phyloP scores from a whole-genome alignment of 139 green algal species.

The Closterium sp. region DNA sequence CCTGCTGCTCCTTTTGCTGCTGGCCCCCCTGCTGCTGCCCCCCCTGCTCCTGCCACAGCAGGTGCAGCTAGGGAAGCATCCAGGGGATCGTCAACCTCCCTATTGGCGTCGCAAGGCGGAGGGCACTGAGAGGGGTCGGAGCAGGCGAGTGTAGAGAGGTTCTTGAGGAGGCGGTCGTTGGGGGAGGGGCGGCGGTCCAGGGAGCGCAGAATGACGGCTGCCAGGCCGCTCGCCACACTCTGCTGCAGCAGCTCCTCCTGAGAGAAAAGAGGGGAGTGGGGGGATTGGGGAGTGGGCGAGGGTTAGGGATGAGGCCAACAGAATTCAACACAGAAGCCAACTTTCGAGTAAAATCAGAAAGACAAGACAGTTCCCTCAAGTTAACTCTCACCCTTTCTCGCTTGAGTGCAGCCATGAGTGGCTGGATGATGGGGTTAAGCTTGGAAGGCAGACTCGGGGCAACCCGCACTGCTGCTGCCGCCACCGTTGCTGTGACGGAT shows the following conservation, averaged over 20 bases:
- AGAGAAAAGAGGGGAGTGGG: not conserved
- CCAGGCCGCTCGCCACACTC: conserved; percentile 64
- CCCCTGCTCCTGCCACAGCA: not conserved
- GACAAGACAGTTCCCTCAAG: not conserved
- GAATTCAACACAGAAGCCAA: not conserved
- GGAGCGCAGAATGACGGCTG: conserved; percentile 69
- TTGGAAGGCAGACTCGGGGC: conserved; percentile 69
- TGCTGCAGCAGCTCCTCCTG: conserved; percentile 63
- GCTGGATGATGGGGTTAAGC: conserved; percentile 89
- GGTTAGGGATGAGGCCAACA: not conserved
- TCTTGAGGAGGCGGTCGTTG: conserved; percentile 82
- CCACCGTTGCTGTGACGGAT: conserved; percentile 58
- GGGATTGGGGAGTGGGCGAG: not conserved
- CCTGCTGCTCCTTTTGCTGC: conserved; percentile 32
- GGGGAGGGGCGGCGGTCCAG: conserved; percentile 68
- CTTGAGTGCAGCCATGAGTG: conserved; percentile 80
- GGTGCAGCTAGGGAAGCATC: not conserved
- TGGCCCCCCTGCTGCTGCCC: not conserved
- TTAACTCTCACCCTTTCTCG: conserved; percentile 56
- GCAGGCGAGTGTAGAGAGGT: conserved; percentile 74
- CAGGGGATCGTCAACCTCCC: conserved; percentile 13
- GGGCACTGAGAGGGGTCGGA: conserved; percentile 61
- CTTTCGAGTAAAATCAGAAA: not conserved
- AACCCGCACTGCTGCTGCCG: conserved; percentile 63
- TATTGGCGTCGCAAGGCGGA: conserved; percentile 5